Evolutionary conservation across 2,329 filamentous ascomycete species (phyloP).

Genomic region (Fonsecaea multimorphosa): DNA sequence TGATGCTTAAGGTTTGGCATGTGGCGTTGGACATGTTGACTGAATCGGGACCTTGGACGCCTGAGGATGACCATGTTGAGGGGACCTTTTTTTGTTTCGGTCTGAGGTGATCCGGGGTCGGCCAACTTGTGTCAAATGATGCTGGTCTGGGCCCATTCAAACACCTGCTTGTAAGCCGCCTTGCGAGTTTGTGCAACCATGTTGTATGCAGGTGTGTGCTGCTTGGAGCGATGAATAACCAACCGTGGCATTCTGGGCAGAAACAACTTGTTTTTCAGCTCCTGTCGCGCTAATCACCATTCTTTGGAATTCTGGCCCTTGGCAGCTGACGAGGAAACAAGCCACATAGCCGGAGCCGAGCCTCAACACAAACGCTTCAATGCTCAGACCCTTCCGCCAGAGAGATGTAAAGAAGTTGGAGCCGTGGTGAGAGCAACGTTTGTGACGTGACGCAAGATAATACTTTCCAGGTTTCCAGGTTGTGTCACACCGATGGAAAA

Average conservation of each 20-base stretch:
- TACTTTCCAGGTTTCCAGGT: too few species aligned
- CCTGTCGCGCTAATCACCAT: neutral
- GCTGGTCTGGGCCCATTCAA: neutral
- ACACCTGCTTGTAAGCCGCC: neutral
- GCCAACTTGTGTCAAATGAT: conserved; percentile 6
- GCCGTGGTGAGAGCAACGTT: neutral
- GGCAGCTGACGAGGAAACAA: conserved; percentile 10
- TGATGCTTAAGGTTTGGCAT: conserved; percentile 6
- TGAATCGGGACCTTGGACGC: conserved; percentile 7
- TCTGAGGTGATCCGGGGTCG: conserved; percentile 18
- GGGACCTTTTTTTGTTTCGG: neutral
- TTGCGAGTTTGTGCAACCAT: neutral
- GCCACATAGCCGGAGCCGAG: neutral
- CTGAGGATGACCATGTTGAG: conserved; percentile 3
- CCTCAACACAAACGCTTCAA: neutral
- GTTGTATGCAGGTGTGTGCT: neutral
- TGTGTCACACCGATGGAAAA: neutral
- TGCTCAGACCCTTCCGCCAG: neutral
- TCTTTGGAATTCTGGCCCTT: conserved; percentile 3
- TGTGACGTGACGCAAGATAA: neutral
- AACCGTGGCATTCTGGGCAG: neutral
- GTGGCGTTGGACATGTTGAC: conserved; percentile 7
- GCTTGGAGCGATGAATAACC: neutral
- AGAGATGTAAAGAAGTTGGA: neutral
- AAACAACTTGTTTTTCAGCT: neutral